Conservation (phyloP, 108 stramenopile genomes). For the Skeletonema grethae region DNA sequence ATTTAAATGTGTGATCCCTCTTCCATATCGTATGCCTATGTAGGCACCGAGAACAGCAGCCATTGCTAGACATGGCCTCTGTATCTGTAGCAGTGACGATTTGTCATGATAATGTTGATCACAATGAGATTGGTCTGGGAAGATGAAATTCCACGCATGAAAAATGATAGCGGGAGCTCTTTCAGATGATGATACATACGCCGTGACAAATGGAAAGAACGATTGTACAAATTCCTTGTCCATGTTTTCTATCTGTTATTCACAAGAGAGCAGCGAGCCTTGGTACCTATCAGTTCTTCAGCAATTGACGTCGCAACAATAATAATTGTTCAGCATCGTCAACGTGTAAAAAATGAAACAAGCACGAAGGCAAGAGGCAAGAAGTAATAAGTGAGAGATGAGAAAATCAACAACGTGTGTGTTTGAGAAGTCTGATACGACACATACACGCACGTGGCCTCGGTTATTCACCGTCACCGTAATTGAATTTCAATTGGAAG, state of each 20-base stretch:
- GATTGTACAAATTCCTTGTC: slow-evolving; percentile 15
- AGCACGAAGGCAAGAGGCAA: too few species aligned
- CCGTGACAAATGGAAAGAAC: slow-evolving; percentile 23
- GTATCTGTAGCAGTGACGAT: not conserved
- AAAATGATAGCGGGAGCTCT: slow-evolving; percentile 13
- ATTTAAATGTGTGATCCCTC: not conserved
- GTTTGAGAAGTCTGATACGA: too few species aligned
- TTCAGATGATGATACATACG: slow-evolving; percentile 18
- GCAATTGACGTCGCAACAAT: too few species aligned
- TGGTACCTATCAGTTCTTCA: too few species aligned
- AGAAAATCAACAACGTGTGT: too few species aligned
- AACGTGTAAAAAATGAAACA: too few species aligned
- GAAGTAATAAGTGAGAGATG: too few species aligned
- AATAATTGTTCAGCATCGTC: too few species aligned
- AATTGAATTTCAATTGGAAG: too few species aligned
- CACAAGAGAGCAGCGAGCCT: too few species aligned
- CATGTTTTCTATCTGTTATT: slow-evolving; percentile 6
- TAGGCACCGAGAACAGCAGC: slow-evolving; percentile 11
- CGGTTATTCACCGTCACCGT: too few species aligned
- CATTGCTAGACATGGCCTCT: slow-evolving; percentile 13
- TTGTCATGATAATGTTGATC: not conserved
- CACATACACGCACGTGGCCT: too few species aligned
- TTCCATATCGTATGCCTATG: slow-evolving; percentile 7
- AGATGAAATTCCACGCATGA: slow-evolving; percentile 11
- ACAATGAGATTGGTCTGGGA: not conserved